A percentile compares a stretch with the other conserved stretches of the same genome.
Evolutionary conservation across 768 basidiomycete species (phyloP).

Genomic region (Tulasnella sp.): DNA sequence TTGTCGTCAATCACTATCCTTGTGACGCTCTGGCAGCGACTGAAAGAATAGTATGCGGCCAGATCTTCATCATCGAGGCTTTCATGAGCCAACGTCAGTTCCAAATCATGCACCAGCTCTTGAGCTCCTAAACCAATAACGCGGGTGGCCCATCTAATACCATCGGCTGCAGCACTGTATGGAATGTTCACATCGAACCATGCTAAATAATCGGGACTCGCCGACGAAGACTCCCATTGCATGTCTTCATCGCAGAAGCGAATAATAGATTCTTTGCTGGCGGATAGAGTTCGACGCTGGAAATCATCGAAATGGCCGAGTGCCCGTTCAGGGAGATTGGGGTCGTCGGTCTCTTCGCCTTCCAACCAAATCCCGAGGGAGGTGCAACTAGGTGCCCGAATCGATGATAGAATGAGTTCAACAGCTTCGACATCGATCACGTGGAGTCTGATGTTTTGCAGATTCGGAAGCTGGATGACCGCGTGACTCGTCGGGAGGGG

Average conservation of each 20-base stretch:
- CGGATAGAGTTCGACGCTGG: not conserved
- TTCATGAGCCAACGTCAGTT: not conserved
- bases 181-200: not conserved
- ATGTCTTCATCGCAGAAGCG: not conserved
- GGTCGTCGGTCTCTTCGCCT: not conserved
- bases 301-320: not conserved
- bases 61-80: not conserved
- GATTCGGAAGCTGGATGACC: not conserved
- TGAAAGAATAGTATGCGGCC: not conserved
- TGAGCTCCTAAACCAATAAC: not conserved
- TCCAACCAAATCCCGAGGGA: no score
- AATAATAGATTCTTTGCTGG: not conserved
- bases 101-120: not conserved
- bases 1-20: not conserved
- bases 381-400: not conserved
- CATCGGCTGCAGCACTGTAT: not conserved
- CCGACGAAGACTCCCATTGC: not conserved
- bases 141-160: not conserved
- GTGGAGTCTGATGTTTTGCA: not conserved
- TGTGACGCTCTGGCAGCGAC: not conserved
- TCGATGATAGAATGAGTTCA: not conserved
- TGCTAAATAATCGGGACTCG: not conserved
- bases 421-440: not conserved
- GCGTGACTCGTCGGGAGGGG: not conserved
- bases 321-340: not conserved